phyloP scores from a whole-genome alignment of 2,329 filamentous ascomycete species.

The Teratosphaeria pseudoeucalypti region DNA sequence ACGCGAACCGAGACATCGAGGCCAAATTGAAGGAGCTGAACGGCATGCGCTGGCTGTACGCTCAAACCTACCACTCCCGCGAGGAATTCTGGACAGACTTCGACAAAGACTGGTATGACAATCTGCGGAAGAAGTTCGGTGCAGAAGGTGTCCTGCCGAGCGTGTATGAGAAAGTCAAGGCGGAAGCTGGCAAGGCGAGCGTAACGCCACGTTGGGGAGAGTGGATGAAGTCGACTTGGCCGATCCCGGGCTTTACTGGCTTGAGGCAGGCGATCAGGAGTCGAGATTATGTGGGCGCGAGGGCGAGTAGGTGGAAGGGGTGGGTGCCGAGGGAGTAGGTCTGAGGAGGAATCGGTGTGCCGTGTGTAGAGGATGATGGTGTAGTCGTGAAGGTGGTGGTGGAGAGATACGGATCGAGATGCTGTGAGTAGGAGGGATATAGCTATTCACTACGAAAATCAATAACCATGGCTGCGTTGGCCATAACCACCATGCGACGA shows the following conservation, averaged over 20 bases:
- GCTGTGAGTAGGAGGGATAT: no score
- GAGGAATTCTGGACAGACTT: conserved; percentile 60
- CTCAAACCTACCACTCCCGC: conserved; percentile 57
- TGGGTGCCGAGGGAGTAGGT: conserved; percentile 6
- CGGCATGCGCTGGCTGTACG: conserved; percentile 62
- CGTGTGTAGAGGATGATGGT: neutral
- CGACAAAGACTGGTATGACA: conserved; percentile 49
- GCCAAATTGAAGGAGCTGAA: conserved; percentile 46
- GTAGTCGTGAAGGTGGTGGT: neutral
- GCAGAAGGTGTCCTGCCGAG: conserved; percentile 47
- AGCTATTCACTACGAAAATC: no score
- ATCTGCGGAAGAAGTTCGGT: conserved; percentile 47
- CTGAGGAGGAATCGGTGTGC: neutral
- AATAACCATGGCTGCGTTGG: no score
- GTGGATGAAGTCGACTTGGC: conserved; percentile 20
- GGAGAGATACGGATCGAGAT: no score
- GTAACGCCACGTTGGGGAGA: conserved; percentile 1
- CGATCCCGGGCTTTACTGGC: conserved; percentile 28
- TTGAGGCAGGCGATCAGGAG: conserved; percentile 30
- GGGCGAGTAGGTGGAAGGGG: conserved; percentile 26
- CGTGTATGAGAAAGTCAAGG: conserved; percentile 59
- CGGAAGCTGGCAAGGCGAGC: conserved; percentile 25
- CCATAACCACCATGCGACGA: no score
- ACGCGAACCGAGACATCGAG: conserved; percentile 51
- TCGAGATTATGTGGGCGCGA: conserved; percentile 26